Percentiles rank a stretch among this genome's conserved stretches.
Evolutionary conservation across 2,329 filamentous ascomycete genomes (phyloP).

Genomic region (Purpureocillium lavendulum): DNA sequence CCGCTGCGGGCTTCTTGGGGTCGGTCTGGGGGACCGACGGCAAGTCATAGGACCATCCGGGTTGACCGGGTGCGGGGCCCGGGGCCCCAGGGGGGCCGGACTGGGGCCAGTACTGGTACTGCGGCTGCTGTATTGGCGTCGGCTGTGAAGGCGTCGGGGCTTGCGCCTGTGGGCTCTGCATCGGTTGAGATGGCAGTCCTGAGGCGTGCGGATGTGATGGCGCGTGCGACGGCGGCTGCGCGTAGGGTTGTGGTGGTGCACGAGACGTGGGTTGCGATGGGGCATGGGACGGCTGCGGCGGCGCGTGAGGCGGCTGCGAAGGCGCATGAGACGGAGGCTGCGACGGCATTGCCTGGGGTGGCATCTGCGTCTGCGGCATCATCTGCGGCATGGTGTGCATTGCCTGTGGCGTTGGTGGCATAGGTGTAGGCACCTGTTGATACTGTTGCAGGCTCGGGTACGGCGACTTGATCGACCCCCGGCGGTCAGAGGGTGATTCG

Average conservation of each 20-base stretch:
- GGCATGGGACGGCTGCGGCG: no score
- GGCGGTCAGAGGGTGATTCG: constrained; percentile 35
- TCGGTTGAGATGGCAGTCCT: constrained; percentile 17
- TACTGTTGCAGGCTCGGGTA: constrained; percentile 35
- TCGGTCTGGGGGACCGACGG: constrained; percentile 48
- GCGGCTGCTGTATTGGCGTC: constrained; percentile 17
- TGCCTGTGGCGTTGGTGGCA: no score
- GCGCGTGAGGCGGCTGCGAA: constrained; percentile 15
- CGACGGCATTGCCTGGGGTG: constrained; percentile 25
- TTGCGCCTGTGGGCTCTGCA: constrained; percentile 9
- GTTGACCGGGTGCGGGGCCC: no score
- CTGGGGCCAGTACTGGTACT: constrained; percentile 24
- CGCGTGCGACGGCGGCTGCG: no score
- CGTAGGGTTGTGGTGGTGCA: no score
- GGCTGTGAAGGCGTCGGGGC: constrained; percentile 19
- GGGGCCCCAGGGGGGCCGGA: constrained; percentile 4
- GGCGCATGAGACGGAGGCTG: not conserved
- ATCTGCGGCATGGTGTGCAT: no score
- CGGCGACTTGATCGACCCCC: constrained; percentile 32
- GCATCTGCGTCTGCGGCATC: constrained; percentile 32
- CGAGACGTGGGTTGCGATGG: no score
- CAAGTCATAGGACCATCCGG: no score
- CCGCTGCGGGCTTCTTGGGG: constrained; percentile 43
- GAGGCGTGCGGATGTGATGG: no score
- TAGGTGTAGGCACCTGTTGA: no score